Evolutionary conservation across 2,329 filamentous ascomycete species (phyloP).

Genomic region (Pleoardoris graminearum): DNA sequence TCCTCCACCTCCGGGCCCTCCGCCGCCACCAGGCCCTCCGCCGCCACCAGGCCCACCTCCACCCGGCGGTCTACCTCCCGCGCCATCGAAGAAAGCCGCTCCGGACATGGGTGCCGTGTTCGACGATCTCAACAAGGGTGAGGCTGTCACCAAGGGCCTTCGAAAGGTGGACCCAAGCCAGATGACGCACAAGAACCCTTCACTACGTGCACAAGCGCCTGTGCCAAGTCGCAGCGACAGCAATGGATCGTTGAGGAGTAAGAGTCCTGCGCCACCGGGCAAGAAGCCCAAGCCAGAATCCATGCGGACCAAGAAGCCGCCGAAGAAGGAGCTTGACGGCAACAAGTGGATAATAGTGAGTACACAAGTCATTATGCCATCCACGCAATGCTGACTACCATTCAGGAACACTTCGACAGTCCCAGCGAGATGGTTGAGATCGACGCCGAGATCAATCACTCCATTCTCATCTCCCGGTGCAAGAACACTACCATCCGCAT

Average conservation of each 20-base stretch:
- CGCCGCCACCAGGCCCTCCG: conserved; percentile 61
- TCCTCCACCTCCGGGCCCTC: conserved; percentile 66
- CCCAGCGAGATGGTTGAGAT: conserved; percentile 74
- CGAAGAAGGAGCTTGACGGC: conserved; percentile 56
- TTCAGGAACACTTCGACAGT: conserved; percentile 86
- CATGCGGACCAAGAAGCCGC: conserved; percentile 53
- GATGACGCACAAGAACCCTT: conserved; percentile 99
- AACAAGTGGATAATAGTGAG: conserved; percentile 91
- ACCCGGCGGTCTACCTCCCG: conserved; percentile 54
- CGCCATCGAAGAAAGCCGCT: conserved; percentile 47
- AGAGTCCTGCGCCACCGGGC: conserved; percentile 79
- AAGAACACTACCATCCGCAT: conserved; percentile 88
- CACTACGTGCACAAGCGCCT: conserved; percentile 71
- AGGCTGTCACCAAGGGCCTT: conserved; percentile 82
- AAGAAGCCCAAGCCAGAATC: conserved; percentile 61
- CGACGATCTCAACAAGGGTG: conserved; percentile 85
- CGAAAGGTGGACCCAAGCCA: conserved; percentile 93
- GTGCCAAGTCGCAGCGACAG: conserved; percentile 64
- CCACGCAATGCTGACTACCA: conserved; percentile 7
- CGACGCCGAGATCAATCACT: conserved; percentile 80
- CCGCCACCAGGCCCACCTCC: conserved; percentile 51
- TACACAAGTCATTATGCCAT: conserved; percentile 7
- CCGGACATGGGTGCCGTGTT: conserved; percentile 85
- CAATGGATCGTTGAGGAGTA: conserved; percentile 60
- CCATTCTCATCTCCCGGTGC: conserved; percentile 89